A percentile compares a stretch with the other conserved stretches of the same genome.
These are phyloP conservation scores for Berberis vulgaris DNA, from an alignment of 164 flowering plant genomes.

Conservation along the genomic window DNA sequence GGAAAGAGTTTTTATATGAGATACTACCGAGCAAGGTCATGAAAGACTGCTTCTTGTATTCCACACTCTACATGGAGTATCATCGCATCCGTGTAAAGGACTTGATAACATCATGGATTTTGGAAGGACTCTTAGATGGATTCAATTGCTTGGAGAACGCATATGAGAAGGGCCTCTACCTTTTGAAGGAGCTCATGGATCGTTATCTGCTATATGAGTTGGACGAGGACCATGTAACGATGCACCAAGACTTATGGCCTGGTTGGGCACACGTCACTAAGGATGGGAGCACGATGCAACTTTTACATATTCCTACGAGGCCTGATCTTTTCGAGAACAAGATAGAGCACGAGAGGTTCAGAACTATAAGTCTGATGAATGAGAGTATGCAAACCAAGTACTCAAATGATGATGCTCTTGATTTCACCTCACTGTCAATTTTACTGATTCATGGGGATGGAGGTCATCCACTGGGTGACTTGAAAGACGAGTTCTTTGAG, in stretches of 20 bases:
- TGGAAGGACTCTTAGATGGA: neutral
- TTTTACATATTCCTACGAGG: neutral
- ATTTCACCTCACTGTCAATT: neutral
- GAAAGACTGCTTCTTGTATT: conserved; percentile 2
- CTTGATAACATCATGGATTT: conserved; percentile 3
- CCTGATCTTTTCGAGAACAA: neutral
- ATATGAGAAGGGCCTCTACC: neutral
- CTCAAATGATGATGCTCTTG: neutral
- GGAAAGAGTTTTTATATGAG: neutral
- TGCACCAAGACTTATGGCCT: neutral
- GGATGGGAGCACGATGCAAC: neutral
- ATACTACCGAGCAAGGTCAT: neutral
- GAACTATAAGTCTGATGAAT: neutral
- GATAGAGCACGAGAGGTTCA: neutral
- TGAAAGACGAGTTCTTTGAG: neutral
- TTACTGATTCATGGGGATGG: neutral
- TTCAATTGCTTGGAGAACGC: neutral
- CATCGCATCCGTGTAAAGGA: neutral
- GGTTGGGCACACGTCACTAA: neutral
- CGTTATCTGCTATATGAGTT: neutral
- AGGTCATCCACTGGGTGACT: neutral
- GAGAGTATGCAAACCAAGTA: neutral
- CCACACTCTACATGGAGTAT: neutral
- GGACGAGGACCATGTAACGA: neutral
- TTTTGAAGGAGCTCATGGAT: conserved; percentile 4